Conservation (phyloP, 129 eudicot genomes). For the Cynara cardunculus region DNA sequence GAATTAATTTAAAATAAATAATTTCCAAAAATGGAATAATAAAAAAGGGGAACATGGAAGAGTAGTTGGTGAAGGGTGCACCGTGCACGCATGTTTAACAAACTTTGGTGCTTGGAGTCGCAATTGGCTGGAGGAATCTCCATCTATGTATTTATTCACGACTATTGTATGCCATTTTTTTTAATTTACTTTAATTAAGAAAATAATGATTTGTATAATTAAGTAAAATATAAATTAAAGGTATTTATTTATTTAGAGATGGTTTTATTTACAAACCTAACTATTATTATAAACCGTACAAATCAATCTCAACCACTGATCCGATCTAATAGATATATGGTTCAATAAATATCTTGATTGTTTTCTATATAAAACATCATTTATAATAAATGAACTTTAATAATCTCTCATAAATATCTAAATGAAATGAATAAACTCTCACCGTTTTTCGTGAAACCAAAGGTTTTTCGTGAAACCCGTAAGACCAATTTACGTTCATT, state of each 20-base stretch:
- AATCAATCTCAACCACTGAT: too few species aligned
- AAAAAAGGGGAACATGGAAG: background rate
- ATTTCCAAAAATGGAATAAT: background rate
- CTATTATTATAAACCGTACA: too few species aligned
- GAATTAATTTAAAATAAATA: background rate
- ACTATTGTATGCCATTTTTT: background rate
- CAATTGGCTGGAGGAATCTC: constrained; percentile 1
- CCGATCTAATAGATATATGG: too few species aligned
- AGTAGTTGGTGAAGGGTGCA: constrained; percentile 13
- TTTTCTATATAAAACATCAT: too few species aligned
- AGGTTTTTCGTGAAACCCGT: too few species aligned
- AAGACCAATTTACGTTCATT: too few species aligned
- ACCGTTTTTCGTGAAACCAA: too few species aligned
- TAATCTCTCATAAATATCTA: too few species aligned
- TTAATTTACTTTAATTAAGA: background rate
- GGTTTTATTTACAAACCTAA: too few species aligned
- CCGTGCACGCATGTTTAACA: constrained; percentile 24
- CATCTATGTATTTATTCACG: background rate
- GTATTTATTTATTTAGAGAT: background rate
- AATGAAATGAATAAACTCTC: too few species aligned
- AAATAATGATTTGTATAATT: background rate
- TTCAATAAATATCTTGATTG: too few species aligned
- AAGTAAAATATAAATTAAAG: background rate
- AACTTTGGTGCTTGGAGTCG: constrained; percentile 13
- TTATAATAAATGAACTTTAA: too few species aligned